Percentiles rank a stretch among this genome's conserved stretches.
Conservation (phyloP, 176 grass and related monocot genomes). For the Cenchrus fungigraminus region DNA sequence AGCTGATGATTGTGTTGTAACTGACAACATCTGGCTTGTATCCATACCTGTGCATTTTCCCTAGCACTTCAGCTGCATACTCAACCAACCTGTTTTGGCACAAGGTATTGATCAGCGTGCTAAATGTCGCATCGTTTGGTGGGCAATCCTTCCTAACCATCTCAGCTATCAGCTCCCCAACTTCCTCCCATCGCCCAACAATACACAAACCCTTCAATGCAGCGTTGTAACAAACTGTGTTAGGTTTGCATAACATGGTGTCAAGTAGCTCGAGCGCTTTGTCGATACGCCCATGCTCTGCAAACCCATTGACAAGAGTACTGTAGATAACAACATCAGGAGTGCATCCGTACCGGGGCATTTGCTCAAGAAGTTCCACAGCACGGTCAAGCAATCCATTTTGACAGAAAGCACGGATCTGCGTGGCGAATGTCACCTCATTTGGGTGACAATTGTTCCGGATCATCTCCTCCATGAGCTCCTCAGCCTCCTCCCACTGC, state of each 20-base stretch:
- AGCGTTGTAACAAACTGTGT: conserved; percentile 51
- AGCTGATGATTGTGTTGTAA: conserved; percentile 45
- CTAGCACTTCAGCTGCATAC: conserved; percentile 43
- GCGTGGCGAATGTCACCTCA: conserved; percentile 46
- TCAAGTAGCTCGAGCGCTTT: conserved; percentile 37
- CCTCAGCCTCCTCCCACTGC: conserved; percentile 43
- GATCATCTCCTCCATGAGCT: conserved; percentile 57
- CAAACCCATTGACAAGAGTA: conserved; percentile 53
- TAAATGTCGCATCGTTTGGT: conserved; percentile 57
- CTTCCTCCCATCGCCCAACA: conserved; percentile 42
- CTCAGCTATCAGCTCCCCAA: conserved; percentile 40
- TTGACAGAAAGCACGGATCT: conserved; percentile 53
- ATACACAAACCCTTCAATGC: conserved; percentile 56
- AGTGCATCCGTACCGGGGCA: conserved; percentile 40
- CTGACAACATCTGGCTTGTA: conserved; percentile 39
- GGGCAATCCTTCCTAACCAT: conserved; percentile 49
- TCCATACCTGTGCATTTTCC: conserved; percentile 50
- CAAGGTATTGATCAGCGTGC: conserved; percentile 48
- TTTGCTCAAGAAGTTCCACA: conserved; percentile 41
- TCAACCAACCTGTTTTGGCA: conserved; percentile 41
- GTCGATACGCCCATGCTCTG: conserved; percentile 40
- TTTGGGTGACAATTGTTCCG: conserved; percentile 44
- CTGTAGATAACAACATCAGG: conserved; percentile 59
- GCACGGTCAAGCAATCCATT: conserved; percentile 47
- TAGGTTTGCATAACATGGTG: conserved; percentile 50